Base-by-base conservation (phyloP, 1,284 basidiomycete genomes). In the Apiotrichum mycotoxinovorans region DNA sequence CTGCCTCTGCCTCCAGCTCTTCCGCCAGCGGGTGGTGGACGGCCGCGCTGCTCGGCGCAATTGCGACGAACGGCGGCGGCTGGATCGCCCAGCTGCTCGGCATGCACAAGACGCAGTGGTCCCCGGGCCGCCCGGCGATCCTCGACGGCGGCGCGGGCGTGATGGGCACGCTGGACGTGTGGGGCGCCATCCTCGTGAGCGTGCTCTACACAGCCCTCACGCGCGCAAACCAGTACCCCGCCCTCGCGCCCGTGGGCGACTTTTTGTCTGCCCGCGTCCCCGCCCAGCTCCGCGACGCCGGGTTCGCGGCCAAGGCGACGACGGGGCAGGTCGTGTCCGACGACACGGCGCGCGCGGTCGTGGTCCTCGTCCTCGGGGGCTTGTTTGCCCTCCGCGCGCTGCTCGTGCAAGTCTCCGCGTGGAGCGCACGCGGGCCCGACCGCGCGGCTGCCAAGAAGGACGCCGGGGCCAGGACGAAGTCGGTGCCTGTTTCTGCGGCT, bases 51-150 rank as follows among this genome's bases (percentile, higher is more conserved):
- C 63, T 76, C n/a, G 65, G 58, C 37, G 65, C 62, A 0, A 57
- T 76, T 27, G 67, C 69, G 22, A 62, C 66, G 14, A 61, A 63
- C 17, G 66, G 64, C 17, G 74, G 73, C 15, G 70, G 72, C 2
- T 65, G 68, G 56, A 33, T 72, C n/a, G 66, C 70, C 12, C 63
- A 65, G 27, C 33, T 55, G 0, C 54, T 75, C 44, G 67, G 71
- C 2, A 45, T 74, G 26, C 48, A 57, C 37, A 56, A 66, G 22
- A 51, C 52, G 8, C 41, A 58, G 4, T 76, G 72, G 72, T 52
- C 52, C n/a, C 41, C 71, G 10, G 60, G 60, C 15, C 55, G 55
- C 15, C 74, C 74, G 1, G 40, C 54, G 0, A 42, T 72, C 14
- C 59, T 76, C 14, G 58, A 61, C 22, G 69, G 69, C 15, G 69